These are phyloP conservation scores for Brassica napus DNA, from an alignment of 345 rosid genomes.

Conservation along the genomic window DNA sequence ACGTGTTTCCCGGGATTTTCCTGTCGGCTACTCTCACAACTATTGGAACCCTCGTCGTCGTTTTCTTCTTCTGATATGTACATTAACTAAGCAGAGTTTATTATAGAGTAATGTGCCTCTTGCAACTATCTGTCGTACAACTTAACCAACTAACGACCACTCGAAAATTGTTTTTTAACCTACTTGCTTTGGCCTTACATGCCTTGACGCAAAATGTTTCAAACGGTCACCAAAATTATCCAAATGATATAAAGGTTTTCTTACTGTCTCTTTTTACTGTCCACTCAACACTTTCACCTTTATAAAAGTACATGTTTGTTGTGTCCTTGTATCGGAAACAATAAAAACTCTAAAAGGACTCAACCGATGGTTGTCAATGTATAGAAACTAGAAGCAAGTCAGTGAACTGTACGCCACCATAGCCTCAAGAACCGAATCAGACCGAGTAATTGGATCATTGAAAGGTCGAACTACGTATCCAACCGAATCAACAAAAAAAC, in stretches of 20 bases:
- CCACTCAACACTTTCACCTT: neutral
- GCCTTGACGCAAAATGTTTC: neutral
- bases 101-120: neutral
- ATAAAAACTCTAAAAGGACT: neutral
- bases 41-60: conserved; percentile 38
- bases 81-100: neutral
- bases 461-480: neutral
- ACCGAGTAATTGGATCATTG: neutral
- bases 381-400: neutral
- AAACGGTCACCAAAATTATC: neutral
- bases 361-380: neutral
- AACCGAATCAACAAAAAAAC: neutral
- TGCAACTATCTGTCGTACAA: conserved; percentile 9
- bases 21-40: conserved; percentile 42
- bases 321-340: neutral
- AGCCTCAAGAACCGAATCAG: neutral
- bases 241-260: neutral
- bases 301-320: neutral
- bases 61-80: neutral
- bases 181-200: neutral
- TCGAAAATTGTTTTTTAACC: neutral
- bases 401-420: neutral
- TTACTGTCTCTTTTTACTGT: neutral
- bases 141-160: conserved; percentile 31
- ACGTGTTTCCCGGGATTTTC: conserved; percentile 36